Percentiles rank a stretch among this genome's conserved stretches.
Conservation (phyloP, 176 grass and related monocot species). For the Musa acuminata region DNA sequence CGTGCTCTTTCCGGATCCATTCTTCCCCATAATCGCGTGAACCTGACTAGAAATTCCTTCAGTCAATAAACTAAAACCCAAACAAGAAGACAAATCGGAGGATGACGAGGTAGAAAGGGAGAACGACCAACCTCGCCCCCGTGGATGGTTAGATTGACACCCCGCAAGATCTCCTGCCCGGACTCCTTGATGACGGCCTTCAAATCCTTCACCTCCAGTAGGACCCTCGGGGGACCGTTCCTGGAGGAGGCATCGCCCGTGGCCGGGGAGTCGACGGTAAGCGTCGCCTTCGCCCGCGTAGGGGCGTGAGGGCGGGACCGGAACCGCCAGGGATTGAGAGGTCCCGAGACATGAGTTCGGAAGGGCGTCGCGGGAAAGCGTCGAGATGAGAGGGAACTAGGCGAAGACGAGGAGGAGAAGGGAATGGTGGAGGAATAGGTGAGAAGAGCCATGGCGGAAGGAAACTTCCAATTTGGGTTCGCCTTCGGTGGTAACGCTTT, state of each 20-base stretch:
- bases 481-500: too few species aligned
- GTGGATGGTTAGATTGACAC: constrained; percentile 65
- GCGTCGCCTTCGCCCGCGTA: constrained; percentile 14
- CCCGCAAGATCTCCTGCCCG: constrained; percentile 43
- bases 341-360: constrained; percentile 9
- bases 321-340: background rate
- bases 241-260: constrained; percentile 12
- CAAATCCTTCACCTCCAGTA: constrained; percentile 66
- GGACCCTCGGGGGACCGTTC: constrained; percentile 15
- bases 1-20: constrained; percentile 95
- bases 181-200: constrained; percentile 60
- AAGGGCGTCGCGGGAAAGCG: background rate
- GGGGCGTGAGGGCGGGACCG: constrained; percentile 3
- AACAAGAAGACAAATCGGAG: background rate
- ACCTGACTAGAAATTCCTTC: constrained; percentile 34
- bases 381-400: background rate
- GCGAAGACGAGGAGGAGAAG: background rate
- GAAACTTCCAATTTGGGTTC: too few species aligned
- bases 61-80: background rate
- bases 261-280: constrained; percentile 13
- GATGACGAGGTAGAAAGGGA: background rate
- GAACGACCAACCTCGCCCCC: constrained; percentile 55
- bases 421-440: background rate
- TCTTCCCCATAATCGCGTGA: constrained; percentile 90
- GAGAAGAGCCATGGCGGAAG: background rate